phyloP scores from a whole-genome alignment of 495 filamentous ascomycete species.

The Pyrenopolyporus hunteri region DNA sequence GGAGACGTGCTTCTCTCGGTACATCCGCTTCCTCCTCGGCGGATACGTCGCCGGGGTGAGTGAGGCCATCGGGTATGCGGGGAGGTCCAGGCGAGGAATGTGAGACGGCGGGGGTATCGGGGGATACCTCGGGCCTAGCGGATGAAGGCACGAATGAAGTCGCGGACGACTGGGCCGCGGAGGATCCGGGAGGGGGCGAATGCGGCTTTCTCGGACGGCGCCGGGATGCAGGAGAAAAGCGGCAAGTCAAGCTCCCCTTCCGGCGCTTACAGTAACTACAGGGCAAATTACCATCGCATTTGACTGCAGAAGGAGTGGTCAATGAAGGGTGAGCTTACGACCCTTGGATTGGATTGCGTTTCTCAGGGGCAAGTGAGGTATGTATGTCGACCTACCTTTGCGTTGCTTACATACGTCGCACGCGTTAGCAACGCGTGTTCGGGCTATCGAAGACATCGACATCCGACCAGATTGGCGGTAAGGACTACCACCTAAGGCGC shows the following conservation, averaged over 20 bases:
- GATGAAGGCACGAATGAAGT: too few species aligned
- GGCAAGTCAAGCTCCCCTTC: slow-evolving; percentile 11
- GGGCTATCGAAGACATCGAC: slow-evolving; percentile 26
- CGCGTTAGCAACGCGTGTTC: slow-evolving; percentile 50
- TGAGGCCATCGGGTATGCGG: slow-evolving; percentile 6
- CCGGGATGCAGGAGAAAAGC: slow-evolving; percentile 26
- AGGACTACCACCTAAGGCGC: neutral
- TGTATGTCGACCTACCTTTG: slow-evolving; percentile 32
- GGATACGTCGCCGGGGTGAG: slow-evolving; percentile 28
- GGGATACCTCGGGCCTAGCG: slow-evolving; percentile 7
- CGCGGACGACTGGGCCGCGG: slow-evolving; percentile 14
- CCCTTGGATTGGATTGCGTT: neutral
- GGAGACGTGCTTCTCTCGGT: slow-evolving; percentile 56
- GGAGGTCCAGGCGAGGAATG: neutral
- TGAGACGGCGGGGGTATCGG: slow-evolving; percentile 2
- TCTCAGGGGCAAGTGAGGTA: too few species aligned
- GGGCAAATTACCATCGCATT: slow-evolving; percentile 33
- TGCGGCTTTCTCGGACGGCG: slow-evolving; percentile 18
- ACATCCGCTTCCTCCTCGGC: slow-evolving; percentile 53
- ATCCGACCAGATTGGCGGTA: neutral
- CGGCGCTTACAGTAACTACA: slow-evolving; percentile 32
- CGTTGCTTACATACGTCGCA: slow-evolving; percentile 55
- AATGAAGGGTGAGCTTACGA: neutral
- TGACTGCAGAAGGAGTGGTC: slow-evolving; percentile 11
- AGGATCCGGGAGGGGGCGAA: slow-evolving; percentile 19